These are phyloP conservation scores for Dimocarpus longan DNA, from an alignment of 345 rosid species.

Conservation along the genomic window DNA sequence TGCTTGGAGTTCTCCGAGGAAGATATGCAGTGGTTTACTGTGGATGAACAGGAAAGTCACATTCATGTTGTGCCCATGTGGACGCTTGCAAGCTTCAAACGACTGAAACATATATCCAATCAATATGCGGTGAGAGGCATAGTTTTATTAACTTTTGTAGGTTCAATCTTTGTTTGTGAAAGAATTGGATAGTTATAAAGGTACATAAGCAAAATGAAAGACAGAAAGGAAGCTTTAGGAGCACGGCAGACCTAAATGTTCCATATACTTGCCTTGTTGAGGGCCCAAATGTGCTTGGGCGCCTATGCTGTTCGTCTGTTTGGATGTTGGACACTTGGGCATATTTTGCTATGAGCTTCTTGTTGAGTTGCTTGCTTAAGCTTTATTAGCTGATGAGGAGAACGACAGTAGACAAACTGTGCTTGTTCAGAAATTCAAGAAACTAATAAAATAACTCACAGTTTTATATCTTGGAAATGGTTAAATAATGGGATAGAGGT, in stretches of 20 bases:
- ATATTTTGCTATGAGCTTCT: background rate
- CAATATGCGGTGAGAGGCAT: slow-evolving; percentile 68
- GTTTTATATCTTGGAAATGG: background rate
- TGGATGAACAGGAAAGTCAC: slow-evolving; percentile 82
- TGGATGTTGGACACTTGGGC: background rate
- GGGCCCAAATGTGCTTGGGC: background rate
- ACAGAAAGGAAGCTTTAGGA: background rate
- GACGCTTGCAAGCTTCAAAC: slow-evolving; percentile 95
- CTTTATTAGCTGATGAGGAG: background rate
- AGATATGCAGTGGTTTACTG: slow-evolving; percentile 89
- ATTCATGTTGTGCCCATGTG: slow-evolving; percentile 96
- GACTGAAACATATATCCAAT: slow-evolving; percentile 74
- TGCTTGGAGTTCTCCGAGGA: slow-evolving; percentile 76
- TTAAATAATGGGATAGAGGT: background rate
- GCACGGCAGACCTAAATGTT: background rate
- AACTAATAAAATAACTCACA: background rate
- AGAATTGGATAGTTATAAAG: background rate
- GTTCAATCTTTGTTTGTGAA: background rate
- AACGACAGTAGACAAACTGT: background rate
- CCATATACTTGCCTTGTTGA: background rate
- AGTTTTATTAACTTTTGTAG: background rate
- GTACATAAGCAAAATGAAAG: background rate
- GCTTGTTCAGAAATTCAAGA: background rate
- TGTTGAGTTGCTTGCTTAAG: background rate
- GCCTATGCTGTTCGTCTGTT: background rate